Evolutionary conservation across 768 basidiomycete species (phyloP), one percentile per base, ranked within the genome.

Genomic region (Lactarius akahatsu): DNA sequence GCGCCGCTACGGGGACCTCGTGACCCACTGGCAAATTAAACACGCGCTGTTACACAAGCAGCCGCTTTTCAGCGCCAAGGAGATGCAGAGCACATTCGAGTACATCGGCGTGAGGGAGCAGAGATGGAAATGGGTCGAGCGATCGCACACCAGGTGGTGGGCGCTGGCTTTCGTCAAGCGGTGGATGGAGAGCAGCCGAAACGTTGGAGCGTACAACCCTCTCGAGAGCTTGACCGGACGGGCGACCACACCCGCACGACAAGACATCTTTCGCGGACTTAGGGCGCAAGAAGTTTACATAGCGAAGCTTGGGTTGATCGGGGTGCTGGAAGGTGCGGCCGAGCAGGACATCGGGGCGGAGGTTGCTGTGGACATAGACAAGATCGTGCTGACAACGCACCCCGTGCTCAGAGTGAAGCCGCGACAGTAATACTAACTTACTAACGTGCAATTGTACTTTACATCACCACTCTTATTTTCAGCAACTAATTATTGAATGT

Each of bases 11-110:
- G 76, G 78, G 41, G 97, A 99, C 76, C 75, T 97, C 63, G 75
- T 95, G 15, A 78, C 80, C 11, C 97, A 98, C 77, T 99, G 95
- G 94, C 96, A 98, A 75, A 86, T 99, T 76, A 96, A 97, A 73
- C 79, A 87, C 59, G 84, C 83, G 6, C 76, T 98, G 13, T 77
- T 90, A 8, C 76, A 74, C 15, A 72, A 68, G 8, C 56, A 74
- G 2, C 78, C 81, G 4, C 74, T 80, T 4, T 87, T 90, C 71
- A 78, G 78, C 36, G 57, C 71, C 3, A 76, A 78, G 36, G 82
- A 81, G 75, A 70, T 92, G 72, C 73, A 77, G 71, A 74, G 73
- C 13, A 79, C 84, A 63, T 80, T 76, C 10, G 69, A 76, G 1
- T 73, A 81, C 45, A 72, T 82, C 43, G 74, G 73, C 55, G 70